Evolutionary conservation across 805 yeast species (phyloP), one percentile per base, ranked within the genome.

Genomic region (Tetrapisispora fleetii): DNA sequence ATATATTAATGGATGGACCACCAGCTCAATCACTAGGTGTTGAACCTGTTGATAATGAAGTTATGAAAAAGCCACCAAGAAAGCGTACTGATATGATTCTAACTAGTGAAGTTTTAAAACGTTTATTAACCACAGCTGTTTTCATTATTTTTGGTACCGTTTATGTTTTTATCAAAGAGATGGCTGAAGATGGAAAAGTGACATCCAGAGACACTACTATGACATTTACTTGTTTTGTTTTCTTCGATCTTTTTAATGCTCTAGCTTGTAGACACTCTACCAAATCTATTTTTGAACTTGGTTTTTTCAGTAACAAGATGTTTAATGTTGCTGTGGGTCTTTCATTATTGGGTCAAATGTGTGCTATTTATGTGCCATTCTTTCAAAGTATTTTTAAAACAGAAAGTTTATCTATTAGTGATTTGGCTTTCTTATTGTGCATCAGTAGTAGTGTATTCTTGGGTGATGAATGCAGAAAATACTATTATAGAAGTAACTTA

Each of bases 21-120:
- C 99, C 99, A 4, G 98, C 98, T 1, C 99, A 91, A 70, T 85
- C 95, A 0, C 72, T 91, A 40, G 99, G 99, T 50, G 98, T 93
- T 32, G 99, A 91, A 68, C 95, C 96, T 1, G 98, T 91, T 14
- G 98, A 91, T 62, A 89, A 85, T 52, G 95, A 85, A 64, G 96
- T 91, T 37, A 90, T 91, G 97, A 80, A 77, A 53, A 85, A 84
- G 63, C 97, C 98, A n/a, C 99, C 99, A 47, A 81, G 99, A 68
- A 76, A 80, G 46, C 81, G 97, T 63, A 74, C 78, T 49, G 98
- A 91, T 53, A 82, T 82, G 59, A 93, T 93, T 49, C 70, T 93
- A 56, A 88, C 97, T 1, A 61, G 64, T 14, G 71, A 72, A 10
- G 82, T 91, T 27, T 69, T 90, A 50, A 78, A 73, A 57, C 76